phyloP scores from a whole-genome alignment of 371 early-diverging fungal genomes.

The Mucor saturninus region DNA sequence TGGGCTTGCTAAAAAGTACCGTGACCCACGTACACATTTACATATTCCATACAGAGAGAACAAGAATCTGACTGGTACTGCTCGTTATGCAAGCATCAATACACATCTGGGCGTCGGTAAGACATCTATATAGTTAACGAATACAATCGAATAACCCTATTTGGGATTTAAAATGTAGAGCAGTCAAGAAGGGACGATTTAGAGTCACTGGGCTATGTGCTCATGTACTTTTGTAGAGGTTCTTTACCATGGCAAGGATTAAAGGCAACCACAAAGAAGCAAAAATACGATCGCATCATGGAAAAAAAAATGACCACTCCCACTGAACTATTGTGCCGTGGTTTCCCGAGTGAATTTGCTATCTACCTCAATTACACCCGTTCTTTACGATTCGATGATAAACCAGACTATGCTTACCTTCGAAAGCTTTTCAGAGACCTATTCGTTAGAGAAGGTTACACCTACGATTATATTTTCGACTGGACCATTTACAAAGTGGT shows the following conservation, averaged over 20 bases:
- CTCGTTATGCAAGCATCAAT: conserved; percentile 98
- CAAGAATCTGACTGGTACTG: conserved; percentile 99
- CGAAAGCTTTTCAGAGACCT: conserved; percentile 95
- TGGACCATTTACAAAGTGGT: conserved; percentile 75
- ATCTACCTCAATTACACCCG: conserved; percentile 98
- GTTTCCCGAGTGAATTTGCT: conserved; percentile 95
- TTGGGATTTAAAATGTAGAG: conserved; percentile 54
- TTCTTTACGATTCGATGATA: conserved; percentile 97
- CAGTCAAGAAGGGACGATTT: conserved; percentile 99
- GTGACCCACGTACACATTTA: conserved; percentile 94
- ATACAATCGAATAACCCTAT: too few species aligned
- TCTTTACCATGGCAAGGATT: conserved; percentile 99
- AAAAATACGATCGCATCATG: conserved; percentile 99
- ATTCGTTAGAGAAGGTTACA: conserved; percentile 92
- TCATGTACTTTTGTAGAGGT: conserved; percentile 99
- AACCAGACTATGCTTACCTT: conserved; percentile 98
- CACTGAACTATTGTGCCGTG: conserved; percentile 94
- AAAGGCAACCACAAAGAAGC: conserved; percentile 97
- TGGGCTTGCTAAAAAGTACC: conserved; percentile 98
- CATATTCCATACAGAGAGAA: conserved; percentile 98
- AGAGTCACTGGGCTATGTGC: conserved; percentile 98
- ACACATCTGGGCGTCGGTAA: conserved; percentile 97
- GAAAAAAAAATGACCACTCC: conserved; percentile 99
- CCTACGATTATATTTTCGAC: conserved; percentile 98
- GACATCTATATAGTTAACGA: too few species aligned